Conservation (phyloP, 441 rosid genomes). For the Aquilaria agallochum region DNA sequence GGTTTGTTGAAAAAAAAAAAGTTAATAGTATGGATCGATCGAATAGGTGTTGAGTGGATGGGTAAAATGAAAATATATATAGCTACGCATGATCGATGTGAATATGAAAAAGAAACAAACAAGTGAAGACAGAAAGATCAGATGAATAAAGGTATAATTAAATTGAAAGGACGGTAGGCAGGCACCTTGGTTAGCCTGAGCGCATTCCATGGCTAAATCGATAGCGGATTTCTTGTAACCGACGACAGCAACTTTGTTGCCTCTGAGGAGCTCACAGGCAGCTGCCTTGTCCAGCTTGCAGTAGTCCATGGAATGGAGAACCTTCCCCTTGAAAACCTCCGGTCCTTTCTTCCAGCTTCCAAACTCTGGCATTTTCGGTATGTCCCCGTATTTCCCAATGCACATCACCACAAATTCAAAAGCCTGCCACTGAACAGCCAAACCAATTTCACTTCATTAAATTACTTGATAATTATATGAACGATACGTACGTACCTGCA, state of each 20-base stretch:
- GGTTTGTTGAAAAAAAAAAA: no score
- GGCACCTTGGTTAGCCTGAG: constrained; percentile 80
- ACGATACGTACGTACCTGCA: no score
- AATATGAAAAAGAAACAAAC: no score
- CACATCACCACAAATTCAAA: constrained; percentile 77
- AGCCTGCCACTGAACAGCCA: constrained; percentile 51
- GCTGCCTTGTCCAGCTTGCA: constrained; percentile 72
- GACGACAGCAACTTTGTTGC: constrained; percentile 61
- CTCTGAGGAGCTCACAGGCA: constrained; percentile 45
- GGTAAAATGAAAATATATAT: no score
- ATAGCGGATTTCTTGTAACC: constrained; percentile 92
- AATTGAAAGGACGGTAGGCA: no score
- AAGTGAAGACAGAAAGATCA: neutral
- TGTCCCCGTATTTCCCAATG: constrained; percentile 78
- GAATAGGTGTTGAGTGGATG: no score
- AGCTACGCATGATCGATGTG: no score
- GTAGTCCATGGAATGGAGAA: constrained; percentile 69
- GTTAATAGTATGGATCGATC: no score
- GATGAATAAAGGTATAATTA: neutral
- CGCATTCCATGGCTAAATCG: constrained; percentile 88
- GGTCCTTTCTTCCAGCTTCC: constrained; percentile 52
- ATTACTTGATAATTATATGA: no score
- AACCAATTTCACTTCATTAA: no score
- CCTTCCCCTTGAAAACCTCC: constrained; percentile 59
- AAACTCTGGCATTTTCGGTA: constrained; percentile 54